Conservation (phyloP, 768 basidiomycete genomes). For the Termitomyces sp. region DNA sequence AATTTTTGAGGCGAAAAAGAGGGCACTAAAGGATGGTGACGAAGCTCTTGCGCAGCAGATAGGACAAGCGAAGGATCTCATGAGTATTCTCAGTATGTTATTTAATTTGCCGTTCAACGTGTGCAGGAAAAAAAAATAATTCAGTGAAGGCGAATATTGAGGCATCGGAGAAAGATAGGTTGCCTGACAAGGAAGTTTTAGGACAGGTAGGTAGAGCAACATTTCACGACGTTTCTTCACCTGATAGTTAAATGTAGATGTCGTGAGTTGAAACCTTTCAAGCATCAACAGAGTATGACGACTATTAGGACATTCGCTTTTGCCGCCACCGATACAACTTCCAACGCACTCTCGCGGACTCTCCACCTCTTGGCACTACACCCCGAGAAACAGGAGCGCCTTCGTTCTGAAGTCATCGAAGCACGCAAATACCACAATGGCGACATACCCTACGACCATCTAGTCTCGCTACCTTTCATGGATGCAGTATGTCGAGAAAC, state of each 20-base stretch:
- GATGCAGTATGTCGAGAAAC: constrained; percentile 1
- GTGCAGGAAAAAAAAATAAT: neutral
- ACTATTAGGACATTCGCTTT: neutral
- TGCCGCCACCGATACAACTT: constrained; percentile 1
- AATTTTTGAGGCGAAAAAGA: neutral
- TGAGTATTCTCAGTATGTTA: neutral
- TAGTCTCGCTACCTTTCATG: neutral
- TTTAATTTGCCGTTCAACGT: neutral
- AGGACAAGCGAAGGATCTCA: neutral
- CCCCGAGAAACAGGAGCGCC: neutral
- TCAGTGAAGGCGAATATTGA: neutral
- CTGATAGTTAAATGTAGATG: neutral
- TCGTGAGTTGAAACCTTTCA: neutral
- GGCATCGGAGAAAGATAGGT: neutral
- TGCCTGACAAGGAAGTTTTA: neutral
- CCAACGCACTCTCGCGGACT: neutral
- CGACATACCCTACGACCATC: neutral
- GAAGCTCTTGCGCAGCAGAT: neutral
- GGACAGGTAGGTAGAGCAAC: neutral
- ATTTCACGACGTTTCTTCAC: neutral
- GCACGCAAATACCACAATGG: neutral
- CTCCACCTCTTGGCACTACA: neutral
- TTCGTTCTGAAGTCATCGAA: neutral
- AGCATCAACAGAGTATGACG: neutral
- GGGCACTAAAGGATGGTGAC: neutral